Evolutionary conservation across 495 filamentous ascomycete species (phyloP), one percentile per base, ranked within the genome.

Genomic region (Trypethelium eluteriae): DNA sequence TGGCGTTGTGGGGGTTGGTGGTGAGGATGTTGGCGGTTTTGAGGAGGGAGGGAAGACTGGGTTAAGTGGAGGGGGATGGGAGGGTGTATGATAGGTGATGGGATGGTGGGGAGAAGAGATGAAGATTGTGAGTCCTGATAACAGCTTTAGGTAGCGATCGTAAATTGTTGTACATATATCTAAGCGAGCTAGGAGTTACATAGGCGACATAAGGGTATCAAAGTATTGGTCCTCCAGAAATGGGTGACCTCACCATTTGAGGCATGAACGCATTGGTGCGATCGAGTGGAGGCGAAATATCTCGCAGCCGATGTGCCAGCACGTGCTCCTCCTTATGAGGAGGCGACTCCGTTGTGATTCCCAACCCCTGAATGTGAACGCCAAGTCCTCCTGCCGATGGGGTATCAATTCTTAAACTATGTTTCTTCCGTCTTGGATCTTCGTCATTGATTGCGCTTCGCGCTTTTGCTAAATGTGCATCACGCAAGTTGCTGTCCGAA

Each of bases 351-450:
- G 53, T 36, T 9, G 53, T 59, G 7, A 59, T 59, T 59, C 53
- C 53, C 32, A 59, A 14, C 3, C 53, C 53, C n/a, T 59, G 53
- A 35, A 59, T 9, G 7, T 36, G 53, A 59, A 36, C 53, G 53
- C 53, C 53, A 36, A 59, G 18, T 14, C 32, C 53, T 34, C 25
- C 53, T 36, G 53, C 25, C 18, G 53, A 59, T 35, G 53, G 53
- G 53, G 53, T 59, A 59, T 59, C 53, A 59, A 59, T 59, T 59
- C 53, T 59, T 32, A 59, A 59, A 59, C 36, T 32, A 6, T 36
- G 18, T 36, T 14, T 34, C 14, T 36, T 36, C 14, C 14, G 53
- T 36, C 32, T 36, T 34, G 14, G 7, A 14, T 18, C 32, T 59
- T 36, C 32, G 14, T 59, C 32, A 34, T 32, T 59, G 32, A 59